Base-by-base conservation (phyloP, 306 rosid genomes). In the Sicyos baderoa region DNA sequence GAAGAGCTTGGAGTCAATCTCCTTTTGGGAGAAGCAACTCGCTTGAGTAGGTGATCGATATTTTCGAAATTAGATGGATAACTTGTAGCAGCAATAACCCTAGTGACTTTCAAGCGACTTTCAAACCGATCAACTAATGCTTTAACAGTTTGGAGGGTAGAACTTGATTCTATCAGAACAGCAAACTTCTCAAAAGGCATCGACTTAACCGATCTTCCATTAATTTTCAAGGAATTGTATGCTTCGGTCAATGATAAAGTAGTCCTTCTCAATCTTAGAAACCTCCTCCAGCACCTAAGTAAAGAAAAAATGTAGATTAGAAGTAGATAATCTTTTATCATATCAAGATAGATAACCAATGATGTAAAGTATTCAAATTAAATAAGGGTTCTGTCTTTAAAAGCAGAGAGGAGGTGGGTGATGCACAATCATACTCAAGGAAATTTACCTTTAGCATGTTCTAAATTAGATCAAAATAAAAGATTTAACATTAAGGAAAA, bases 181-280 rank as follows among this genome's bases (percentile, higher is more conserved):
- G 97, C 91, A 45, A 93, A 87, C 83, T 86, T 84, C 76, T 93
- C 99, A 76, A 93, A 93, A 0, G 96, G 91, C 91, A 93, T 78
- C n/a, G 86, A 81, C 84, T 83, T 88, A 45, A 87, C 89, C 47
- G 83, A 81, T 61, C 77, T 83, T 77, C 79, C 89, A 71, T 85
- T 86, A 59, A 93, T 85, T 73, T 89, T 86, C 59, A 89, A 72
- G 56, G 77, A 56, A n/a, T 82, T 86, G 73, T 83, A 90, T 69
- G 89, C 82, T 79, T 77, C 89, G 68, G 88, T 77, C 87, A 93
- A 82, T 56, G 84, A 21, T 54, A 86, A 80, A 25, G 97, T 90
- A 64, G 99, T 89, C 82, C 82, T 82, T 76, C 82, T 85, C 52
- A 78, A 77, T 80, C 73, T 56, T 9, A 76, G 80, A 76, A 93